Conservation (phyloP, 169 alveolate species). For the Cryptosporidium xiaoi region DNA sequence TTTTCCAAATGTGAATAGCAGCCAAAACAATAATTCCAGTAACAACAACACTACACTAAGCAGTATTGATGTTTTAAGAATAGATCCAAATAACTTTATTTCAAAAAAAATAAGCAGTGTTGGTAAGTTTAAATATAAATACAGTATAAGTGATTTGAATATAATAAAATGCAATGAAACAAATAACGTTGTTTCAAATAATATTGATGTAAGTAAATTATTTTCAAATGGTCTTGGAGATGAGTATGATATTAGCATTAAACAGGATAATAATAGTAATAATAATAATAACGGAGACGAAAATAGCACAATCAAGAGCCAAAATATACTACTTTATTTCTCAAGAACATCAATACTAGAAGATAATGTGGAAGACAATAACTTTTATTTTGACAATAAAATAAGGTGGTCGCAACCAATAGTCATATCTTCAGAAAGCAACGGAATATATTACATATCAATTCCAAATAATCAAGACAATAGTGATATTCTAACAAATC, state of each 20-base stretch:
- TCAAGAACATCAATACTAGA: neutral
- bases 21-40: no score
- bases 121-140: neutral
- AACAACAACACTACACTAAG: no score
- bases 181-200: neutral
- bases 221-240: neutral
- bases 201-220: slow-evolving; percentile 11
- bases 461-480: slow-evolving; percentile 5
- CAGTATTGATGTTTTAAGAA: neutral
- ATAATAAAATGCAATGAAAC: neutral
- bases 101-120: neutral
- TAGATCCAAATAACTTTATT: slow-evolving; percentile 16
- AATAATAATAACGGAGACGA: neutral
- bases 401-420: slow-evolving; percentile 68
- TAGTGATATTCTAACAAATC: slow-evolving; percentile 22
- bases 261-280: neutral
- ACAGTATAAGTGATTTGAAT: neutral
- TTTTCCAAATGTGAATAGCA: slow-evolving; percentile 11
- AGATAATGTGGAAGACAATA: neutral
- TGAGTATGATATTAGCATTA: neutral
- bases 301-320: slow-evolving; percentile 13
- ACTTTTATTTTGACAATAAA: neutral
- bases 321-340: slow-evolving; percentile 35
- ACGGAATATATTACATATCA: slow-evolving; percentile 47
- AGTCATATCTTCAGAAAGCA: slow-evolving; percentile 42